Evolutionary conservation across 2,329 filamentous ascomycete genomes (phyloP).

Genomic region (Alternaria rosae): DNA sequence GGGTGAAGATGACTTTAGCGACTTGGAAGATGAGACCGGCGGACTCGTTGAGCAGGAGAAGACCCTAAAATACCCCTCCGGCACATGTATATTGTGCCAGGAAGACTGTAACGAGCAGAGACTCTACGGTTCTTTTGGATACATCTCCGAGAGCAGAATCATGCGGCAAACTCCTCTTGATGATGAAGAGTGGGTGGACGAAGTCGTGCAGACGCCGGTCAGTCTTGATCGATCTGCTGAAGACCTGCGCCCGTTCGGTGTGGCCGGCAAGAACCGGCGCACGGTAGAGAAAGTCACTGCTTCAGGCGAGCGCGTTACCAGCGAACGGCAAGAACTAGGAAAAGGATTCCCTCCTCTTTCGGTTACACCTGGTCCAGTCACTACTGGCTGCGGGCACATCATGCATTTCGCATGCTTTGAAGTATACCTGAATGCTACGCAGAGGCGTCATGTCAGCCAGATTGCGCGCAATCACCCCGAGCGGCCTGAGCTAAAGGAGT

Average conservation of each 20-base stretch:
- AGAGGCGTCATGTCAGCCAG: constrained; percentile 85
- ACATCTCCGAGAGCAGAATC: constrained; percentile 85
- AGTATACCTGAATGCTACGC: constrained; percentile 83
- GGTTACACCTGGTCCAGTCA: constrained; percentile 77
- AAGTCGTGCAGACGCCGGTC: constrained; percentile 78
- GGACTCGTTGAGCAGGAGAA: constrained; percentile 70
- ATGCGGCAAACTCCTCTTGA: constrained; percentile 84
- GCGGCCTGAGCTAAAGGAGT: constrained; percentile 78
- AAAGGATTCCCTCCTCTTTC: constrained; percentile 82
- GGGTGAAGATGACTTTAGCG: constrained; percentile 81
- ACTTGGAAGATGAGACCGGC: constrained; percentile 71
- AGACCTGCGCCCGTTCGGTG: constrained; percentile 83
- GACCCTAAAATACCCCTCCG: constrained; percentile 87
- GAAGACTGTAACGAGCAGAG: constrained; percentile 91
- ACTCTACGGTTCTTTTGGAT: constrained; percentile 91
- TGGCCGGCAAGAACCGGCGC: constrained; percentile 84
- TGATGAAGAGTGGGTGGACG: constrained; percentile 82
- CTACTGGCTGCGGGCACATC: constrained; percentile 93
- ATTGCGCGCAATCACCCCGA: constrained; percentile 96
- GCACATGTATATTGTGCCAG: constrained; percentile 94
- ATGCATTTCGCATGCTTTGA: constrained; percentile 99
- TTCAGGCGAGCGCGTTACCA: constrained; percentile 72
- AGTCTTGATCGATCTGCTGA: constrained; percentile 89
- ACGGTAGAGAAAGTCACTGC: constrained; percentile 78
- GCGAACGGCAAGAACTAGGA: constrained; percentile 82